Conservation (phyloP, 192 early-diverging fungal species). For the Entophlyctis luteolus region DNA sequence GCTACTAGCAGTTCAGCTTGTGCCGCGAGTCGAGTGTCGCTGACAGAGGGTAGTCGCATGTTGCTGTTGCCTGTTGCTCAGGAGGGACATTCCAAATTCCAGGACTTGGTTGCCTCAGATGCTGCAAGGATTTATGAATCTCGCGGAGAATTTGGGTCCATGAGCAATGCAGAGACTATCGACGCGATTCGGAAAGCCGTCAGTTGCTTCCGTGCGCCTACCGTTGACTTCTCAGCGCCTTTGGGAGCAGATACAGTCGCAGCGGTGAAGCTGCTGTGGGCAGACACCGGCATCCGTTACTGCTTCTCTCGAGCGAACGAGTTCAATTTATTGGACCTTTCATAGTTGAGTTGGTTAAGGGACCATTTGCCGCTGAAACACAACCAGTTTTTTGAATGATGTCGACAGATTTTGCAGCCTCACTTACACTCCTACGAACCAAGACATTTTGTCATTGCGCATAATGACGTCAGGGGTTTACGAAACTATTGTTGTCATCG, state of each 20-base stretch:
- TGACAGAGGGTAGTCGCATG: not conserved
- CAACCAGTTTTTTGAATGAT: constrained; percentile 16
- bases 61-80: not conserved
- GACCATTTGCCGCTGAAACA: not conserved
- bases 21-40: not conserved
- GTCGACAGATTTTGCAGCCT: not conserved
- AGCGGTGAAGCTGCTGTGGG: constrained; percentile 80
- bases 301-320: constrained; percentile 79
- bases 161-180: not conserved
- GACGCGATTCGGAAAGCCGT: not conserved
- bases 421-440: constrained; percentile 10
- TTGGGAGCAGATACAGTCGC: constrained; percentile 50
- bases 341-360: constrained; percentile 30
- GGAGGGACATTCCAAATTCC: not conserved
- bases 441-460: constrained; percentile 14
- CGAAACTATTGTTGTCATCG: constrained; percentile 14
- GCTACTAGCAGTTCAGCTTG: not conserved
- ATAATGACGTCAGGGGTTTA: constrained; percentile 12
- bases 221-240: not conserved
- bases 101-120: not conserved
- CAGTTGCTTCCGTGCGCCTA: not conserved
- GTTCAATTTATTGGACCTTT: constrained; percentile 93
- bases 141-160: not conserved
- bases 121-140: not conserved
- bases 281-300: constrained; percentile 76